Base-by-base conservation (phyloP, 2,329 filamentous ascomycete species). In the Penicillium occitanis region DNA sequence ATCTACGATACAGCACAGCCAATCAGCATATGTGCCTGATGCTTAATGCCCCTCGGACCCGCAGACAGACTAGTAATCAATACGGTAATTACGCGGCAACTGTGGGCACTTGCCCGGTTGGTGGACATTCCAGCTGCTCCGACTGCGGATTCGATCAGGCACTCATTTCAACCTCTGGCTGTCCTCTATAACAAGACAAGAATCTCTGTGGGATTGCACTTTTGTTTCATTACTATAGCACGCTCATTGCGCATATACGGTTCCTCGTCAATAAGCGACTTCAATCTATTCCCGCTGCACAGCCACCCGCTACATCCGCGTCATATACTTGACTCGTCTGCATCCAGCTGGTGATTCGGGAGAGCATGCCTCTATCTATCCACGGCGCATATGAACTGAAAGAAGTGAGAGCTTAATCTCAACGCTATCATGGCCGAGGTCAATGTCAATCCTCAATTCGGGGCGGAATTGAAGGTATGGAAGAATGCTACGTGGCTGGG, bases 381-480 rank as follows among this genome's bases (percentile, higher is more conserved):
- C 62, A 44, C 62, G 19, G 65, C 65, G 61, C 61, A 50, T 63
- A 66, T 66, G 53, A 66, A 25, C 55, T 58, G 61, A 57, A 33
- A 42, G 40, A 61, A 55, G n/a, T 48, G 46, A 61, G 53, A 25
- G 55, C 67, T 65, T 53, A 33, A 50, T 53, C 30, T 42, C 35
- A 48, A 61, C 64, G 59, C 35, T 68, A 79, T 71, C 71, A 96
- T 96, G 92, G 89, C 90, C 76, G 91, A 93, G 80, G 86, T 92
- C 79, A 92, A 96, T 73, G 87, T 86, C 76, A 85, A 88, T 82
- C 92, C 92, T 76, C 91, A 91, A 73, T 97, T 99, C 80, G 95
- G 95, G 81, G 88, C 90, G 67, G 93, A 97, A 84, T 86, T 98
- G 78, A 98, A 96, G 90, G 93, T 93, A 82, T 33, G 57, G 14